phyloP scores from a whole-genome alignment of 176 grass and related monocot species.

The Avena insularis region DNA sequence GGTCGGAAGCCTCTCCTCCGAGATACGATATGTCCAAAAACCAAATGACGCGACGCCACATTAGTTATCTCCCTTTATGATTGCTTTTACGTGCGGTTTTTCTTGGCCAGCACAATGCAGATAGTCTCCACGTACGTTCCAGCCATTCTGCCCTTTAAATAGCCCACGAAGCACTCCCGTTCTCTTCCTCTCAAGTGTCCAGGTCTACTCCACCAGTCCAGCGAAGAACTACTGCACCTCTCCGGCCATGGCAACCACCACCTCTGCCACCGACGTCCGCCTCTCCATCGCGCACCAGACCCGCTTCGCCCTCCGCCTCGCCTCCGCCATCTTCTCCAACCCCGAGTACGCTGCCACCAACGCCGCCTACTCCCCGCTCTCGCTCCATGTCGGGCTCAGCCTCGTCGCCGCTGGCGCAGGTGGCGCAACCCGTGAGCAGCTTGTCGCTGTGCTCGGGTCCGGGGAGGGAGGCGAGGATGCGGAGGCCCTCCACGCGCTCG shows the following conservation, averaged over 20 bases:
- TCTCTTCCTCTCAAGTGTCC: not conserved
- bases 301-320: not conserved
- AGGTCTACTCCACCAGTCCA: not conserved
- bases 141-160: not conserved
- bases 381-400: not conserved
- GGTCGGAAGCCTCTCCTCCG: not conserved
- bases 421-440: not conserved
- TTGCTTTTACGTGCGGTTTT: not conserved
- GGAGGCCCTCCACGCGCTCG: not conserved
- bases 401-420: not conserved
- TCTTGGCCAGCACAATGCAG: not conserved
- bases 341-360: not conserved
- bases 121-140: not conserved
- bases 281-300: not conserved
- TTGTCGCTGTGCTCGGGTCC: not conserved
- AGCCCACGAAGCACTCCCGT: not conserved
- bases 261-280: not conserved
- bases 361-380: not conserved
- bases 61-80: not conserved
- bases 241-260: not conserved
- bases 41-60: not conserved
- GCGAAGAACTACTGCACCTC: not conserved
- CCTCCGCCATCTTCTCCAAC: not conserved
- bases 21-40: not conserved
- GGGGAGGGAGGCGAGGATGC: not conserved